These are phyloP conservation scores for Hyphodiscus hymeniophilus DNA, from an alignment of 495 filamentous ascomycete genomes.

Conservation along the genomic window DNA sequence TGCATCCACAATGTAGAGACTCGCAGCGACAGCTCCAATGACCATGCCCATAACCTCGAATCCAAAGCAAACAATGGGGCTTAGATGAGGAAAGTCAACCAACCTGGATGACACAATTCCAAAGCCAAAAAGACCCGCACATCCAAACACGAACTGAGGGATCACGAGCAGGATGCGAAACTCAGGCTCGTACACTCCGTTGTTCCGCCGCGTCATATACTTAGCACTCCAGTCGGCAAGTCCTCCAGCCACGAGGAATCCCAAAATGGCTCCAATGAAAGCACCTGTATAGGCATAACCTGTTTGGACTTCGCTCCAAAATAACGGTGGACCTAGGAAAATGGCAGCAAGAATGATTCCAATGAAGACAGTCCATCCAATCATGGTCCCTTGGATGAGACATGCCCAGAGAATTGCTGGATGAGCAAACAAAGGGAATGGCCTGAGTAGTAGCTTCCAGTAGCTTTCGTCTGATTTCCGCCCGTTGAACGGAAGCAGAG, in stretches of 20 bases:
- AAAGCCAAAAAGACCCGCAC: constrained; percentile 77
- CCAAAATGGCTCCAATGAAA: constrained; percentile 74
- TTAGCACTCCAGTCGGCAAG: constrained; percentile 66
- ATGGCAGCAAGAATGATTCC: constrained; percentile 79
- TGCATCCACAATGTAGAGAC: constrained; percentile 87
- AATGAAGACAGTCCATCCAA: constrained; percentile 94
- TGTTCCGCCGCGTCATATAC: constrained; percentile 62
- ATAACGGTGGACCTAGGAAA: constrained; percentile 71
- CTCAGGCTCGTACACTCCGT: constrained; percentile 83
- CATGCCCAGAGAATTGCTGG: constrained; percentile 86
- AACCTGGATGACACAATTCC: constrained; percentile 57
- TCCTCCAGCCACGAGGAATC: constrained; percentile 65
- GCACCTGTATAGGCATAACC: constrained; percentile 86
- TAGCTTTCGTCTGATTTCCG: constrained; percentile 59
- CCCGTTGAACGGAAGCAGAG: constrained; percentile 68
- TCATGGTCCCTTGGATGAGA: constrained; percentile 81
- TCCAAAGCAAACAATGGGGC: constrained; percentile 71
- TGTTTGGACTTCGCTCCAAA: constrained; percentile 71
- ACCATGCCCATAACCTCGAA: constrained; percentile 82
- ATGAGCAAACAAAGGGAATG: constrained; percentile 59
- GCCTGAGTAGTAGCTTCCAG: constrained; percentile 53
- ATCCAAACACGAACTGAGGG: constrained; percentile 69
- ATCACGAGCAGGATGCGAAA: constrained; percentile 77
- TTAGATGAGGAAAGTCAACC: constrained; percentile 57
- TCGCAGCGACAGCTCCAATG: constrained; percentile 71